Percentiles rank a stretch among this genome's conserved stretches.
Evolutionary conservation across 495 filamentous ascomycete species (phyloP).

Genomic region (Trichodelitschia bisporula): DNA sequence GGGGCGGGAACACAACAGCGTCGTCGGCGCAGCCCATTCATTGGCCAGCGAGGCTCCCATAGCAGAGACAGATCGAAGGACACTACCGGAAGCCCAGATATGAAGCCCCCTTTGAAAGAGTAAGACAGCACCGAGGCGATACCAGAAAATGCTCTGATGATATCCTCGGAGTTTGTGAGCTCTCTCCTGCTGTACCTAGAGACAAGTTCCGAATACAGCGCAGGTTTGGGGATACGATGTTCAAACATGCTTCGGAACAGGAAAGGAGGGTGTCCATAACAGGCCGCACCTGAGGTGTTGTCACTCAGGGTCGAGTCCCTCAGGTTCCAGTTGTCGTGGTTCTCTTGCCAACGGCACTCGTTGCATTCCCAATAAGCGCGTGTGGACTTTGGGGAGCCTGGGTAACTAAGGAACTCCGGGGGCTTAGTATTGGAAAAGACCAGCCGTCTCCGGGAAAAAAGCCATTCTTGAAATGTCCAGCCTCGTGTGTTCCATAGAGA

Average conservation of each 20-base stretch:
- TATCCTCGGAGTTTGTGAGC: not conserved
- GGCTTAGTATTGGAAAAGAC: constrained; percentile 7
- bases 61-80: too few relatives aligned
- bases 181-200: not conserved
- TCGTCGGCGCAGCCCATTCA: too few relatives aligned
- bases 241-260: not conserved
- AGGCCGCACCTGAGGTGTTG: too few relatives aligned
- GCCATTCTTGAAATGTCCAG: constrained; percentile 15
- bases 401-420: constrained; percentile 1
- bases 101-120: constrained; percentile 2
- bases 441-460: constrained; percentile 7
- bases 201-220: not conserved
- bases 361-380: not conserved
- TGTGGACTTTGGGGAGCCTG: not conserved
- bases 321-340: too few relatives aligned
- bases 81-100: too few relatives aligned
- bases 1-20: too few relatives aligned
- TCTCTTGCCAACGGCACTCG: not conserved
- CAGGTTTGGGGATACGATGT: not conserved
- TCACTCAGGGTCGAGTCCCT: too few relatives aligned
- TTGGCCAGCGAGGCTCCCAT: too few relatives aligned
- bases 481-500: constrained; percentile 4
- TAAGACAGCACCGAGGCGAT: not conserved
- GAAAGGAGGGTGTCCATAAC: too few relatives aligned
- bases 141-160: not conserved